A percentile compares a stretch with the other conserved stretches of the same genome.
These are phyloP conservation scores for Streptanthus diversifolius DNA, from an alignment of 345 rosid species.

Conservation along the genomic window DNA sequence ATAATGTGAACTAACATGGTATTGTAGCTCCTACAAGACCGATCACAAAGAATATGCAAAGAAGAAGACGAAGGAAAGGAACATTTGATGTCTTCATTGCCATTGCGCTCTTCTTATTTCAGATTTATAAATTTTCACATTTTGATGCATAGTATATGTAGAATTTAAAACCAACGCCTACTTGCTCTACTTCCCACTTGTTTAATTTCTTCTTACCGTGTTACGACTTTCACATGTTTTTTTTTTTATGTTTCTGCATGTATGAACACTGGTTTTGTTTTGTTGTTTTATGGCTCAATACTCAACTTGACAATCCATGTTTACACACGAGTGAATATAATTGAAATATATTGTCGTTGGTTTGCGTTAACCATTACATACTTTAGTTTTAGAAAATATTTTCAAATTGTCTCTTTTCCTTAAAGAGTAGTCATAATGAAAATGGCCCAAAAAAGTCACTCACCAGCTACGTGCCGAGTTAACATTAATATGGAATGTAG, in stretches of 20 bases:
- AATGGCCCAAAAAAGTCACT: neutral
- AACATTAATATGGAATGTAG: too few species aligned
- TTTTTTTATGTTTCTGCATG: neutral
- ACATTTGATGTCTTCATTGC: conserved; percentile 4
- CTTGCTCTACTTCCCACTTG: neutral
- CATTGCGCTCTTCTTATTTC: neutral
- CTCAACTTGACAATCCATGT: neutral
- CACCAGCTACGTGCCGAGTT: neutral
- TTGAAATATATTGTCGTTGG: neutral
- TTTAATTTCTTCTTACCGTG: neutral
- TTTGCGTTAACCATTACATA: neutral
- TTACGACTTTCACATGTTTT: neutral
- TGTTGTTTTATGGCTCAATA: neutral
- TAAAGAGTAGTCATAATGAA: neutral
- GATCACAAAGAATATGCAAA: neutral
- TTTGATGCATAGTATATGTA: neutral
- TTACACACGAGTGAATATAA: neutral
- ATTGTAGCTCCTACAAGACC: conserved; percentile 3
- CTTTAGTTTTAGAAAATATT: neutral
- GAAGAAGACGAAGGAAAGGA: neutral
- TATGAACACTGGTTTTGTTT: neutral
- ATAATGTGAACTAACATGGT: conserved; percentile 10
- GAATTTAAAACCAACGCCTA: neutral
- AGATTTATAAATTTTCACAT: neutral
- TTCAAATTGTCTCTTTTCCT: neutral